Conservation (phyloP, 495 filamentous ascomycete genomes). For the Lindgomyces ingoldianus region DNA sequence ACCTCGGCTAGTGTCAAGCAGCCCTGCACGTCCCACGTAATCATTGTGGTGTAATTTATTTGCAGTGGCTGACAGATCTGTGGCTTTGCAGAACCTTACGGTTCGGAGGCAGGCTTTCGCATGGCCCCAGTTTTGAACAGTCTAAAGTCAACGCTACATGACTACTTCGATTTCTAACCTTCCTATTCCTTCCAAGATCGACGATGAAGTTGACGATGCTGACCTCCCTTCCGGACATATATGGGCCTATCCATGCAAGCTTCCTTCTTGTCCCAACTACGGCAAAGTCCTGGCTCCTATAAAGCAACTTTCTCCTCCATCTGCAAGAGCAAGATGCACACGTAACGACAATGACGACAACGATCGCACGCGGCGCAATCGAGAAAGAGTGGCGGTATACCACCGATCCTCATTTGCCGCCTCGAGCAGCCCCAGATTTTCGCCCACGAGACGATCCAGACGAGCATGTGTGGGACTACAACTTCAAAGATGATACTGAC, state of each 20-base stretch:
- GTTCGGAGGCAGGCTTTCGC: too few relatives aligned
- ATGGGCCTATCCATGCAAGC: conserved; percentile 2
- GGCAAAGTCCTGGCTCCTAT: conserved; percentile 5
- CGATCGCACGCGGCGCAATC: not conserved
- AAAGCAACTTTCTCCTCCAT: conserved; percentile 5
- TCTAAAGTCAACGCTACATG: too few relatives aligned
- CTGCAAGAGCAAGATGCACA: conserved; percentile 6
- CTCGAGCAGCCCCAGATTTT: conserved; percentile 7
- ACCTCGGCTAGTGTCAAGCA: too few relatives aligned
- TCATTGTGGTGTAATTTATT: too few relatives aligned
- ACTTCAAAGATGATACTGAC: conserved; percentile 6
- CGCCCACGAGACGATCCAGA: conserved; percentile 13
- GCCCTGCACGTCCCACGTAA: too few relatives aligned
- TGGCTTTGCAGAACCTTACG: too few relatives aligned
- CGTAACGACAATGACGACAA: not conserved
- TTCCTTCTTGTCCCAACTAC: conserved; percentile 2
- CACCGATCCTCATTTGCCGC: conserved; percentile 5
- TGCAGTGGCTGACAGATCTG: too few relatives aligned
- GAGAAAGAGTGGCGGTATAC: not conserved
- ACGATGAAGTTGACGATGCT: not conserved
- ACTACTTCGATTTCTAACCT: not conserved
- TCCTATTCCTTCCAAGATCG: not conserved
- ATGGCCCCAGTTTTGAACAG: too few relatives aligned
- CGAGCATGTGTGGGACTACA: conserved; percentile 5
- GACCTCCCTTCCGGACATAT: not conserved